Percentiles rank a stretch among this genome's conserved stretches.
Evolutionary conservation across 2,329 filamentous ascomycete species (phyloP).

Genomic region (Talaromyces amestolkiae): DNA sequence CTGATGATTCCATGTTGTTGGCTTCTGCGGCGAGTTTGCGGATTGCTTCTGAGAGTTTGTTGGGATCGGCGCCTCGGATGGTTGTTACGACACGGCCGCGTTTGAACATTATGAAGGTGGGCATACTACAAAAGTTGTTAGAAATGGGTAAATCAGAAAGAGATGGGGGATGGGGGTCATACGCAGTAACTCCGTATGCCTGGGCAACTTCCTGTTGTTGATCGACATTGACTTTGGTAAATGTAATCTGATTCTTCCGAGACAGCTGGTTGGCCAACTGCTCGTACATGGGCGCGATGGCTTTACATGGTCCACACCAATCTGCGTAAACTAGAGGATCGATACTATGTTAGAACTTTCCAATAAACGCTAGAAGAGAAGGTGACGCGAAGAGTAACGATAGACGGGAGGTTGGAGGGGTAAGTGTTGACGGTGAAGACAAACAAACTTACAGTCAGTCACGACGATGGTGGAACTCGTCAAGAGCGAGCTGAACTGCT

Average conservation of each 20-base stretch:
- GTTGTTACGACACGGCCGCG: slow-evolving; percentile 65
- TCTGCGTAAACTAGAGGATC: slow-evolving; percentile 71
- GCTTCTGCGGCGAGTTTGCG: slow-evolving; percentile 68
- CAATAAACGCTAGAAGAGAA: background rate
- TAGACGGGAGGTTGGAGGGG: slow-evolving; percentile 8
- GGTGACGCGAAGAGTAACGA: background rate
- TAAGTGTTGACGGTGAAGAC: background rate
- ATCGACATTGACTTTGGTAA: slow-evolving; percentile 85
- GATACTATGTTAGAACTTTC: background rate
- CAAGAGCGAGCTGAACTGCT: slow-evolving; percentile 67
- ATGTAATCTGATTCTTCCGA: slow-evolving; percentile 69
- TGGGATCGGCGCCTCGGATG: slow-evolving; percentile 70
- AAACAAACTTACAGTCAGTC: slow-evolving; percentile 74
- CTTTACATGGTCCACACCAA: slow-evolving; percentile 81
- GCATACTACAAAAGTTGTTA: slow-evolving; percentile 54
- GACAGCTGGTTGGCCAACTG: slow-evolving; percentile 69
- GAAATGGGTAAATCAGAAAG: background rate
- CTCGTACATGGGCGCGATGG: slow-evolving; percentile 80
- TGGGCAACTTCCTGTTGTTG: slow-evolving; percentile 69
- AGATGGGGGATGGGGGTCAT: slow-evolving; percentile 29
- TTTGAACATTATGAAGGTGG: slow-evolving; percentile 89
- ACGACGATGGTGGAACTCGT: slow-evolving; percentile 75
- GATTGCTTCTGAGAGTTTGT: slow-evolving; percentile 67
- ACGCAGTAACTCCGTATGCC: slow-evolving; percentile 70
- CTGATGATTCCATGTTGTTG: slow-evolving; percentile 46